Evolutionary conservation across 495 filamentous ascomycete species (phyloP), one percentile per base, ranked within the genome.

Genomic region (Hyaloscypha finlandica): DNA sequence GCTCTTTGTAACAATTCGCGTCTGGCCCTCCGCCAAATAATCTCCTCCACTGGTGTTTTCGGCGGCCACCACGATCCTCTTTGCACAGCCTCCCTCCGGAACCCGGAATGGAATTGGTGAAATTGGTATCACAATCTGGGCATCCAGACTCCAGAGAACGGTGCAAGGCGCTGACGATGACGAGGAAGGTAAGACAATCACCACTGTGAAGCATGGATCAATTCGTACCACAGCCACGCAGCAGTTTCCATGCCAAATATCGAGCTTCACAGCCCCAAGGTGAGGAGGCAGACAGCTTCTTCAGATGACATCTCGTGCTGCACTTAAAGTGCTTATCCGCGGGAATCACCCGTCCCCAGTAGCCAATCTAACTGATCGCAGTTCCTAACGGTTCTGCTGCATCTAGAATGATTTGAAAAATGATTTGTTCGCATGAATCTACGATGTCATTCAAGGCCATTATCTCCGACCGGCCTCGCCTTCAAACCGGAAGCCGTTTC

Each of bases 41-140:
- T 67, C 51, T 55, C 58, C 56, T 60, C 42, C 19, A 20, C 42
- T 54, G 45, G 29, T 31, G 31, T 6, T 62, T 57, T 62, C 14
- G 51, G 59, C 35, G 57, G n/a, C 29, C 53, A 65, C 29, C 22
- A 22, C 35, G 35, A 25, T 59, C 31, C 35, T 37, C 20, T 62
- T 58, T 68, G 66, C 66, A 68, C 66, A 58, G 66, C 66, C 66
- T 68, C 59, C 35, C 59, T 66, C 64, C 20, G 59, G 42, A 42
- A n/a, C 59, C 19, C 1, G 59, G 59, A 59, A 59, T 11, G 1
- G 25, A 25, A 25, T 25, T 25, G 25, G 25, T 25, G 53, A 56
- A 14, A 22, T 56, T 56, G 30, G 8, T 25, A 4, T 32, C 25
- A 11, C 53, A n/a, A 9, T 56, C 53, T 32, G 19, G 30, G 53